Evolutionary conservation across 495 filamentous ascomycete genomes (phyloP).

Genomic region (Daldinia loculata): DNA sequence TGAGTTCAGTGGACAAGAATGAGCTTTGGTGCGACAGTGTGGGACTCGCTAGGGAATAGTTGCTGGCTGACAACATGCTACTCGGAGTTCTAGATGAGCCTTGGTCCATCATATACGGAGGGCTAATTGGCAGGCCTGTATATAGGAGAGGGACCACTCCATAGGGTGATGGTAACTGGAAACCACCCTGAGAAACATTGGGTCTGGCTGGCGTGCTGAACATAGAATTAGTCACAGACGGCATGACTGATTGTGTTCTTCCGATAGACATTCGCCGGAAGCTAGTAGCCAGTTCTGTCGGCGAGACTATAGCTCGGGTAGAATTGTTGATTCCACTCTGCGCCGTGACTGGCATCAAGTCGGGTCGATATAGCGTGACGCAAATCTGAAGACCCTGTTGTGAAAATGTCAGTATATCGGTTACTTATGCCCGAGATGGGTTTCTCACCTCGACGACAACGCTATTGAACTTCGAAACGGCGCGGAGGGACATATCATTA

Average conservation of each 20-base stretch:
- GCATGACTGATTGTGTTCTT: conserved; percentile 31
- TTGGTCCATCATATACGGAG: conserved; percentile 50
- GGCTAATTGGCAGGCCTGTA: conserved; percentile 36
- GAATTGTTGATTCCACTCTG: conserved; percentile 1
- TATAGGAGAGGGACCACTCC: conserved; percentile 52
- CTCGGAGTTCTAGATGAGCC: conserved; percentile 46
- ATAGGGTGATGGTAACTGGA: conserved; percentile 40
- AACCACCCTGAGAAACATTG: conserved; percentile 8
- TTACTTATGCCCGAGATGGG: not conserved
- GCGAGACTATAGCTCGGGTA: conserved; percentile 8
- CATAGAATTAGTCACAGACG: conserved; percentile 30
- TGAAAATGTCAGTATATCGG: conserved; percentile 15
- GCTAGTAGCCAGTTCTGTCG: conserved; percentile 31
- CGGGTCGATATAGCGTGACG: conserved; percentile 39
- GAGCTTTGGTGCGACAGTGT: conserved; percentile 38
- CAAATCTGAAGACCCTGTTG: conserved; percentile 44
- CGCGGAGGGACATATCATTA: conserved; percentile 47
- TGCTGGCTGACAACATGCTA: conserved; percentile 40
- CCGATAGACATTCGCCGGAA: conserved; percentile 44
- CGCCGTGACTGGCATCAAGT: conserved; percentile 8
- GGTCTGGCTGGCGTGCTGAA: conserved; percentile 54
- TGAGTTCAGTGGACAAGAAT: conserved; percentile 28
- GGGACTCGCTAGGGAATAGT: conserved; percentile 49
- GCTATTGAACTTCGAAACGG: conserved; percentile 55
- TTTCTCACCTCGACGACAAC: conserved; percentile 58